Conservation (phyloP, 192 early-diverging fungal species). For the Linnemannia hyalina region DNA sequence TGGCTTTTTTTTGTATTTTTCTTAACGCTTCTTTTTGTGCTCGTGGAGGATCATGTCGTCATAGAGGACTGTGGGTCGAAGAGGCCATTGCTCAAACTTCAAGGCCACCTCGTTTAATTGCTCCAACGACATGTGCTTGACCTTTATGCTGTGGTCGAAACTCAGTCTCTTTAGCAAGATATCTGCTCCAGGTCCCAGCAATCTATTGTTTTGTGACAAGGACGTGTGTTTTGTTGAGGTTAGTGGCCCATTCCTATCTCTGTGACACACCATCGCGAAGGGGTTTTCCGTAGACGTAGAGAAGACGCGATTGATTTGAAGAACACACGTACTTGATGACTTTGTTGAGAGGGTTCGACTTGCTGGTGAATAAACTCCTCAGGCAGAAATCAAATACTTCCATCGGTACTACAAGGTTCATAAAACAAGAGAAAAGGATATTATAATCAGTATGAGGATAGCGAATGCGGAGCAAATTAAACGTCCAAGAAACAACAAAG, state of each 20-base stretch:
- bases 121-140: constrained; percentile 59
- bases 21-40: constrained; percentile 29
- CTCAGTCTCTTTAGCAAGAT: constrained; percentile 61
- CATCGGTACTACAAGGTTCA: constrained; percentile 16
- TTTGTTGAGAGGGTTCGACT: constrained; percentile 36
- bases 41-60: constrained; percentile 60
- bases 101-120: constrained; percentile 64
- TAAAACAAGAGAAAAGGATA: not conserved
- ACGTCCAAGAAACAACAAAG: not conserved
- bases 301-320: not conserved
- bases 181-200: constrained; percentile 67
- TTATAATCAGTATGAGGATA: not conserved
- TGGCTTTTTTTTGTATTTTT: not conserved
- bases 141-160: constrained; percentile 54
- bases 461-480: not conserved
- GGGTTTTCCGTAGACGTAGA: not conserved
- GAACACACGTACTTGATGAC: constrained; percentile 38
- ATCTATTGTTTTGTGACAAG: constrained; percentile 25
- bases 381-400: constrained; percentile 42
- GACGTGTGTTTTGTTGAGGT: not conserved
- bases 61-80: constrained; percentile 60
- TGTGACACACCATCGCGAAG: no score
- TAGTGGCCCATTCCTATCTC: not conserved
- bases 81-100: constrained; percentile 69
- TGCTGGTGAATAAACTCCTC: constrained; percentile 49